Percentiles rank a stretch among this genome's conserved stretches.
These are phyloP conservation scores for Aspergillus ellipticus DNA, from an alignment of 495 filamentous ascomycete species.

Conservation along the genomic window DNA sequence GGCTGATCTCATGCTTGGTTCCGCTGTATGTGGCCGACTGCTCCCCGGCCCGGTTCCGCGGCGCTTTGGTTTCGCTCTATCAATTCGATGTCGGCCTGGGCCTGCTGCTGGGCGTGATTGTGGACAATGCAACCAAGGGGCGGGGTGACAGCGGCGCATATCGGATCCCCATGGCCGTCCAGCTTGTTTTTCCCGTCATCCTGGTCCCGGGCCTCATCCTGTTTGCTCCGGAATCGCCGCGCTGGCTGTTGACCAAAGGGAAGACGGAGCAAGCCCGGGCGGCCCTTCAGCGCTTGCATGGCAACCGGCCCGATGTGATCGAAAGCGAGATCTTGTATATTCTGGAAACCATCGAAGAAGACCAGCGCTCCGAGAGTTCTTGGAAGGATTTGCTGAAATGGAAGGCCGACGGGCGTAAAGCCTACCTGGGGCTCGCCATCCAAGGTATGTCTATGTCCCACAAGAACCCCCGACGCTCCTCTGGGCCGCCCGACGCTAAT, in stretches of 20 bases:
- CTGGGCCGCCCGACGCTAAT: not conserved
- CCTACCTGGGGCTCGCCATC: not conserved
- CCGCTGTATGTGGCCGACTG: not conserved
- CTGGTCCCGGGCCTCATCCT: not conserved
- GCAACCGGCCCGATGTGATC: not conserved
- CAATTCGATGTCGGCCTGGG: slow-evolving; percentile 1
- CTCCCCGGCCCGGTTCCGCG: not conserved
- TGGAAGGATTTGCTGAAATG: not conserved
- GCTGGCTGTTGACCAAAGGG: slow-evolving; percentile 1
- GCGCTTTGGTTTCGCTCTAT: not conserved
- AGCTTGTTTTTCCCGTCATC: not conserved
- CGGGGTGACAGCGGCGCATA: not conserved
- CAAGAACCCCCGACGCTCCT: not conserved
- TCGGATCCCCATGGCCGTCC: slow-evolving; percentile 1
- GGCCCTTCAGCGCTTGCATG: not conserved
- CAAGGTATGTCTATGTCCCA: not conserved
- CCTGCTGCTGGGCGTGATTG: not conserved
- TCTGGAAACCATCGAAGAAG: not conserved
- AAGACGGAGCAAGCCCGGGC: not conserved
- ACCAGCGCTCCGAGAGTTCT: not conserved
- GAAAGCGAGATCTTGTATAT: not conserved
- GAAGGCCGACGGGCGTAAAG: not conserved
- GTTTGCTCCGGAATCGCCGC: not conserved
- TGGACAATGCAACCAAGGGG: not conserved
- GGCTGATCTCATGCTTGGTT: not conserved